A percentile compares a stretch with the other conserved stretches of the same genome.
Conservation (phyloP, 2,329 filamentous ascomycete species). For the Ceratocystis cubensis region DNA sequence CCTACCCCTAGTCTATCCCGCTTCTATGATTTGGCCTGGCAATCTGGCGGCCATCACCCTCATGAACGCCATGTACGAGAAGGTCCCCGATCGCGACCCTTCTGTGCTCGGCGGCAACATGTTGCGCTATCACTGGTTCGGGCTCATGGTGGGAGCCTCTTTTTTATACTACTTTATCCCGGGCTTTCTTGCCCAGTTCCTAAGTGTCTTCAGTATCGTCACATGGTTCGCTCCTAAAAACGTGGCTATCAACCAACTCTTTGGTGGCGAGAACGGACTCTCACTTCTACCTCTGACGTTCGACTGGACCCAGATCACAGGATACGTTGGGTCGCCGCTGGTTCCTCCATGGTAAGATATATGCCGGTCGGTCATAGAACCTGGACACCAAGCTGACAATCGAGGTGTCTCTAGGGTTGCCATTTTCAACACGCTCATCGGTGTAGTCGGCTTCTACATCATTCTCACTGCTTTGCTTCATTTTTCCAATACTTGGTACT, state of each 20-base stretch:
- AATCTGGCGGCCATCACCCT: constrained; percentile 54
- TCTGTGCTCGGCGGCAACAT: constrained; percentile 50
- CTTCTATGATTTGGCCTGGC: constrained; percentile 63
- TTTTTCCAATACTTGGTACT: constrained; percentile 54
- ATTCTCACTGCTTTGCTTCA: constrained; percentile 48
- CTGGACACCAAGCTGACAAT: not conserved
- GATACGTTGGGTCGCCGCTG: constrained; percentile 54
- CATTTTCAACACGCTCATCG: constrained; percentile 59
- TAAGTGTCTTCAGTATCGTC: constrained; percentile 57
- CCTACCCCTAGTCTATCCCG: constrained; percentile 41
- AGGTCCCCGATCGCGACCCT: constrained; percentile 37
- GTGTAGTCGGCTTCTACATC: constrained; percentile 53
- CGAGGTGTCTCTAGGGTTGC: constrained; percentile 39
- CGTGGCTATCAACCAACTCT: constrained; percentile 57
- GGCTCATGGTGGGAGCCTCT: constrained; percentile 41
- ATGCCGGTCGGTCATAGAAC: not conserved
- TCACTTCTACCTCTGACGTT: constrained; percentile 61
- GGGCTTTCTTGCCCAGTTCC: constrained; percentile 54
- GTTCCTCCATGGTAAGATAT: constrained; percentile 51
- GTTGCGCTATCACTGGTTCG: constrained; percentile 53
- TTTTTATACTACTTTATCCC: constrained; percentile 60
- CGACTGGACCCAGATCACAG: constrained; percentile 62
- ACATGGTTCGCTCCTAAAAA: constrained; percentile 62
- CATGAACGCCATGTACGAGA: constrained; percentile 62
- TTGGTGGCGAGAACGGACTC: constrained; percentile 55